phyloP scores from a whole-genome alignment of 495 filamentous ascomycete species.

The Physcia stellaris region DNA sequence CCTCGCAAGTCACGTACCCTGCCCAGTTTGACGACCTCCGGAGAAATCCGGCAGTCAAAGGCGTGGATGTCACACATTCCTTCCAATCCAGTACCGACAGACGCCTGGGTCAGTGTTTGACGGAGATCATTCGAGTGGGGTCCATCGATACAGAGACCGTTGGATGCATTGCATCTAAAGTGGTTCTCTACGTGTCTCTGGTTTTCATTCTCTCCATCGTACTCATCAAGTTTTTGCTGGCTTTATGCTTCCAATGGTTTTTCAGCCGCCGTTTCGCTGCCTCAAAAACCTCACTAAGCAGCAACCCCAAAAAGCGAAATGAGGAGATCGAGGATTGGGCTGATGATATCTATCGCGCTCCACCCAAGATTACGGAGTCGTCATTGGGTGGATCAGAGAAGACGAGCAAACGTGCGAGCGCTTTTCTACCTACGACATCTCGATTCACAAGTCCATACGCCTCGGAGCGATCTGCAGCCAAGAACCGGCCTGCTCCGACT shows the following conservation, averaged over 20 bases:
- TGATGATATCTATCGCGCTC: slow-evolving; percentile 90
- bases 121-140: slow-evolving; percentile 89
- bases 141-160: slow-evolving; percentile 92
- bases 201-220: slow-evolving; percentile 90
- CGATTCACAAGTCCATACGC: slow-evolving; percentile 92
- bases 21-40: slow-evolving; percentile 65
- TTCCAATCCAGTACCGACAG: slow-evolving; percentile 69
- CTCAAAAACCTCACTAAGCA: slow-evolving; percentile 51
- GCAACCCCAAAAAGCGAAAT: slow-evolving; percentile 65
- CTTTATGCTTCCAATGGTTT: slow-evolving; percentile 91
- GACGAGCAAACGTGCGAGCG: slow-evolving; percentile 64
- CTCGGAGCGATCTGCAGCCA: slow-evolving; percentile 39
- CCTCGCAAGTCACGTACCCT: slow-evolving; percentile 65
- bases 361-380: slow-evolving; percentile 63
- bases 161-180: slow-evolving; percentile 92
- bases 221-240: slow-evolving; percentile 73
- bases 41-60: slow-evolving; percentile 59
- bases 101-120: slow-evolving; percentile 67
- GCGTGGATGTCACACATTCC: slow-evolving; percentile 81
- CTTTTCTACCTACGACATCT: slow-evolving; percentile 73
- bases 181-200: slow-evolving; percentile 90
- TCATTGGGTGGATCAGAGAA: slow-evolving; percentile 48
- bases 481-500: slow-evolving; percentile 48
- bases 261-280: slow-evolving; percentile 70
- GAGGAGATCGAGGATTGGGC: slow-evolving; percentile 97